A percentile compares a stretch with the other conserved stretches of the same genome.
Conservation (phyloP, 768 basidiomycete species). For the Trametes punicea region DNA sequence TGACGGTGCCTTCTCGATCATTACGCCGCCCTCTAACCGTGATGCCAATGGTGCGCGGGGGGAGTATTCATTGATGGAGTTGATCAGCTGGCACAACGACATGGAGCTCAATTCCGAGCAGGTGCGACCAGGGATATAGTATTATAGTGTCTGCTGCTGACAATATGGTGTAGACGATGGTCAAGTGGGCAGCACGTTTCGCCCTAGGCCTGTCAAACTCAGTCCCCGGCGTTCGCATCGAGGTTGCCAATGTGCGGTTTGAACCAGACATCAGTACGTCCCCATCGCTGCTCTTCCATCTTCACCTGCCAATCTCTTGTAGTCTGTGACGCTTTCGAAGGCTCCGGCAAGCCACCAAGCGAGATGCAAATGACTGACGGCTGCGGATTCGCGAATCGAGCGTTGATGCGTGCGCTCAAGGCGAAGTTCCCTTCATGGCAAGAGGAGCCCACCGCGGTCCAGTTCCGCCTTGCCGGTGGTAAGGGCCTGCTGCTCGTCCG, state of each 20-base stretch:
- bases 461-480: conserved; percentile 29
- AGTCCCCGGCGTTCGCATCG: conserved; percentile 48
- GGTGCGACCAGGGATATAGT: too few relatives aligned
- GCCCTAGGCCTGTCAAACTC: conserved; percentile 63
- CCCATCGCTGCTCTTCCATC: too few relatives aligned
- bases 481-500: conserved; percentile 32
- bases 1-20: background rate
- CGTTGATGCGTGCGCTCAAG: conserved; percentile 36
- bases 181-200: conserved; percentile 64
- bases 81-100: conserved; percentile 56
- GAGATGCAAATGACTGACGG: conserved; percentile 62
- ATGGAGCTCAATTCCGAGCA: conserved; percentile 45
- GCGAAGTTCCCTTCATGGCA: conserved; percentile 21
- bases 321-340: conserved; percentile 28
- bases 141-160: too few relatives aligned
- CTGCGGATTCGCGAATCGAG: conserved; percentile 64
- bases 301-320: background rate
- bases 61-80: conserved; percentile 39
- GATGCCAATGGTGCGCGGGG: background rate
- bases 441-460: conserved; percentile 28
- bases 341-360: conserved; percentile 23
- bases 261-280: conserved; percentile 49
- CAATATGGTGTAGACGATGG: conserved; percentile 42
- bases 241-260: conserved; percentile 34
- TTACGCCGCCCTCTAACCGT: background rate